Evolutionary conservation across 164 flowering plant species (phyloP).

Genomic region (Euptelea pleiosperma): DNA sequence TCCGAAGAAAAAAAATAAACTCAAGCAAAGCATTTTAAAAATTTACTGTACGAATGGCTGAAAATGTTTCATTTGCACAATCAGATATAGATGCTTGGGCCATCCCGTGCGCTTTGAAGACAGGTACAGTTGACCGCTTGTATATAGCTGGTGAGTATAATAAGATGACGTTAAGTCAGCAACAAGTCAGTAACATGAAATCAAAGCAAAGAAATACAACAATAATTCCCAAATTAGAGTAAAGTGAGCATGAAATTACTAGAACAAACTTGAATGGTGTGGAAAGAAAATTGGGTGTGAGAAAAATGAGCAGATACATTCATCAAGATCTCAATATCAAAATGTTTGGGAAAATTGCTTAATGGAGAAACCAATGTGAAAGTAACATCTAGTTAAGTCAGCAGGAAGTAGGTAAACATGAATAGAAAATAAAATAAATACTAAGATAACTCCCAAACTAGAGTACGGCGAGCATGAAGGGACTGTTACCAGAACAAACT

Average conservation of each 20-base stretch:
- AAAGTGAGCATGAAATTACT: not conserved
- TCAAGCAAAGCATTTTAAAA: slow-evolving; percentile 3
- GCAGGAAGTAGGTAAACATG: not conserved
- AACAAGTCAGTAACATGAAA: slow-evolving; percentile 5
- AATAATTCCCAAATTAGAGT: not conserved
- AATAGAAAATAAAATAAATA: not conserved
- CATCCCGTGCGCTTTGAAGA: slow-evolving; percentile 85
- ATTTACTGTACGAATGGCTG: slow-evolving; percentile 96
- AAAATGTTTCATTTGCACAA: slow-evolving; percentile 83
- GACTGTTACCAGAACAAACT: not conserved
- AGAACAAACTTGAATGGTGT: not conserved
- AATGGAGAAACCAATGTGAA: not conserved
- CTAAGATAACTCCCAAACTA: not conserved
- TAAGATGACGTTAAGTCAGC: slow-evolving; percentile 16
- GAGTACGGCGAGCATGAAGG: not conserved
- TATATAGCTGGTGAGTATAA: slow-evolving; percentile 55
- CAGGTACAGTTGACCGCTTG: slow-evolving; percentile 88
- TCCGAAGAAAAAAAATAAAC: not conserved
- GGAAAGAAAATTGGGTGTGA: not conserved
- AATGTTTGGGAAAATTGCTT: not conserved
- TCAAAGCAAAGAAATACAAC: not conserved
- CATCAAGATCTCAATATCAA: not conserved
- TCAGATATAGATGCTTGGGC: slow-evolving; percentile 89
- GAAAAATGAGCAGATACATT: not conserved
- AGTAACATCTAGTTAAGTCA: not conserved